A percentile compares a stretch with the other conserved stretches of the same genome.
Evolutionary conservation across 352 stramenopile genomes (phyloP).

Genomic region (Phytophthora hibernalis): DNA sequence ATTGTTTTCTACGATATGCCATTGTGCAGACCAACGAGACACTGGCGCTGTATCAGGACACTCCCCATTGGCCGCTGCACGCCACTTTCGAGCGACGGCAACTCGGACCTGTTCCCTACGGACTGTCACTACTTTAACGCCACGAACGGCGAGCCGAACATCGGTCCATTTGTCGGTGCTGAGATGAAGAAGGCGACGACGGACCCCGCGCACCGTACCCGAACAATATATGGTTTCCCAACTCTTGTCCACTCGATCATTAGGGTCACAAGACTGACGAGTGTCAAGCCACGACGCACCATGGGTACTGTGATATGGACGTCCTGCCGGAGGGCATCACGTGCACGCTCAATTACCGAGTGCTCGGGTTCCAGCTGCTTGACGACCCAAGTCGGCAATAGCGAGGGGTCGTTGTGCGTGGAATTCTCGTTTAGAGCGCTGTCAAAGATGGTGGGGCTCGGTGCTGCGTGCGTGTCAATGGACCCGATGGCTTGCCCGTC

Average conservation of each 20-base stretch:
- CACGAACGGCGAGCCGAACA: slow-evolving; percentile 44
- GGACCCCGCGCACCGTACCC: slow-evolving; percentile 56
- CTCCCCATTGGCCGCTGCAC: too few relatives aligned
- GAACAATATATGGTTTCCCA: slow-evolving; percentile 69
- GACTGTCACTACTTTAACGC: slow-evolving; percentile 64
- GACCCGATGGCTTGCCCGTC: background rate
- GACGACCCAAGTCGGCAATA: slow-evolving; percentile 67
- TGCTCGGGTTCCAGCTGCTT: slow-evolving; percentile 54
- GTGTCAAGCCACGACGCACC: slow-evolving; percentile 32
- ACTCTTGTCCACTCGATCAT: slow-evolving; percentile 55
- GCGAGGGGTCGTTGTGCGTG: background rate
- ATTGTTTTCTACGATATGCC: slow-evolving; percentile 70
- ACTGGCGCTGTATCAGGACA: slow-evolving; percentile 19
- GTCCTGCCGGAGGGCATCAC: slow-evolving; percentile 49
- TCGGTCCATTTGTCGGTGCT: slow-evolving; percentile 67
- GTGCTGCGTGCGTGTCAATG: background rate
- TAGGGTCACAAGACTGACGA: slow-evolving; percentile 37
- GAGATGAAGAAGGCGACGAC: slow-evolving; percentile 34
- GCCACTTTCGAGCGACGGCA: too few relatives aligned
- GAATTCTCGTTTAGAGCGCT: background rate
- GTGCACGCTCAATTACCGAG: slow-evolving; percentile 53
- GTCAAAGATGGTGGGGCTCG: background rate
- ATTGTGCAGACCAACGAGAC: slow-evolving; percentile 59
- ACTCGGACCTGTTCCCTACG: too few relatives aligned
- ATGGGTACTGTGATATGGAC: slow-evolving; percentile 48